Base-by-base conservation (phyloP, 139 green algal species). In the Coccomyxa sp. region DNA sequence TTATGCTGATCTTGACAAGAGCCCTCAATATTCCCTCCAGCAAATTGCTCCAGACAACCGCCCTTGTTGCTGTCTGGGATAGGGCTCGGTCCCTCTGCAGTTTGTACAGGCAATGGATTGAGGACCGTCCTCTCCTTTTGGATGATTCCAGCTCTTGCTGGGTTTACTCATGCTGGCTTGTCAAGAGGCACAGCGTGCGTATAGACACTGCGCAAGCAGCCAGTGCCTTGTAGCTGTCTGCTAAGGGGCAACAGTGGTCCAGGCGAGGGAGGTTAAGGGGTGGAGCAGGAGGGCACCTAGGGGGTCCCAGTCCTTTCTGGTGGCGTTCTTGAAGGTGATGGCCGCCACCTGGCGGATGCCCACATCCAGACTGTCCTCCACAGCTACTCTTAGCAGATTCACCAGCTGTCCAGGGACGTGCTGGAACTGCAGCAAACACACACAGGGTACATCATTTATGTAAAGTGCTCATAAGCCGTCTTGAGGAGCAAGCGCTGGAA, bases 291-390 rank as follows among this genome's bases (percentile, higher is more conserved):
- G n/a, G n/a, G 18, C 18, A 81, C 83, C 84, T 75, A 76, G 73
- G 18, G 81, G 35, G 37, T 91, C 88, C 96, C 96, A 99, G 76
- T 84, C 87, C 12, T 85, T 80, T 55, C 90, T 92, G n/a, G 96
- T 86, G 10, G 93, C 55, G 83, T 98, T 97, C 72, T 99, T 99
- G 82, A 99, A 95, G 7, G 88, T 82, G 82, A 99, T 99, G 38
- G 91, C 88, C 7, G 95, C 96, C 39, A 95, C 86, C 81, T 98
- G 96, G 12, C 95, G 87, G 5, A 98, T 86, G 2, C 84, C 81
- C 18, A 85, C 41, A 39, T 97, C 92, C 33, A 96, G 39, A 0
- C 79, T 76, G 16, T 87, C 82, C 78, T 94, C 91, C 24, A 92
- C 85, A 34, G 94, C 89, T 33, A 98, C 86, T 3, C 90, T 88